Percentiles rank a stretch among this genome's conserved stretches.
These are phyloP conservation scores for Medicago arabica DNA, from an alignment of 306 rosid species.

Conservation along the genomic window DNA sequence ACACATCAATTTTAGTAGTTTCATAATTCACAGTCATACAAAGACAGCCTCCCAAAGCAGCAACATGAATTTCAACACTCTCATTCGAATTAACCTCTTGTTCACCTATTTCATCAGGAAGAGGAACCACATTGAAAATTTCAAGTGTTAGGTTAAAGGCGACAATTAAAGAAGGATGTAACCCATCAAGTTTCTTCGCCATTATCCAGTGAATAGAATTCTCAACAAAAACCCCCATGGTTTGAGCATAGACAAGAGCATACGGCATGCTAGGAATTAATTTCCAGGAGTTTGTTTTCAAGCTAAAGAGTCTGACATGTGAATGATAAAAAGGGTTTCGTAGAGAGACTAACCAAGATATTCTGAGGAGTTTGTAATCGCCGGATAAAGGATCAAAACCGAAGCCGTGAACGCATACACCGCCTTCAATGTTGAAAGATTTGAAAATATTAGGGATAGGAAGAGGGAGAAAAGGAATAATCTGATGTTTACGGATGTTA, in stretches of 20 bases:
- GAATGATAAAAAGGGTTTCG: conserved; percentile 44
- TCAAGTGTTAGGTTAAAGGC: conserved; percentile 53
- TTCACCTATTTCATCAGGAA: conserved; percentile 48
- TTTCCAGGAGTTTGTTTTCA: conserved; percentile 58
- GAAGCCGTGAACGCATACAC: conserved; percentile 64
- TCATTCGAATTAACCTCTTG: not conserved
- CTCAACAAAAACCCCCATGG: conserved; percentile 58
- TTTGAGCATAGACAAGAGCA: conserved; percentile 24
- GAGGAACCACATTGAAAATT: conserved; percentile 53
- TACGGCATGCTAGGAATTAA: not conserved
- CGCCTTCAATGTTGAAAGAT: too few species aligned
- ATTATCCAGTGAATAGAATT: conserved; percentile 74
- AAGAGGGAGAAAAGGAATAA: conserved; percentile 52
- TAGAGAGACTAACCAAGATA: conserved; percentile 54
- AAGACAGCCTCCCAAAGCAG: conserved; percentile 47
- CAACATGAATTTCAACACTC: conserved; percentile 50
- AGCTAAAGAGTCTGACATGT: conserved; percentile 56
- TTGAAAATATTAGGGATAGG: too few species aligned
- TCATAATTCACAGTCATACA: conserved; percentile 53
- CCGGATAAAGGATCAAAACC: conserved; percentile 50
- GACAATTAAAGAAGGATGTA: conserved; percentile 46
- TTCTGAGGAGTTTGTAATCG: conserved; percentile 64
- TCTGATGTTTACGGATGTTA: conserved; percentile 41
- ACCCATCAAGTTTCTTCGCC: conserved; percentile 38
- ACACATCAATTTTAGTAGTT: conserved; percentile 48